A percentile compares a stretch with the other conserved stretches of the same genome.
Evolutionary conservation across 441 rosid genomes (phyloP).

Genomic region (Raphanus hybrid): DNA sequence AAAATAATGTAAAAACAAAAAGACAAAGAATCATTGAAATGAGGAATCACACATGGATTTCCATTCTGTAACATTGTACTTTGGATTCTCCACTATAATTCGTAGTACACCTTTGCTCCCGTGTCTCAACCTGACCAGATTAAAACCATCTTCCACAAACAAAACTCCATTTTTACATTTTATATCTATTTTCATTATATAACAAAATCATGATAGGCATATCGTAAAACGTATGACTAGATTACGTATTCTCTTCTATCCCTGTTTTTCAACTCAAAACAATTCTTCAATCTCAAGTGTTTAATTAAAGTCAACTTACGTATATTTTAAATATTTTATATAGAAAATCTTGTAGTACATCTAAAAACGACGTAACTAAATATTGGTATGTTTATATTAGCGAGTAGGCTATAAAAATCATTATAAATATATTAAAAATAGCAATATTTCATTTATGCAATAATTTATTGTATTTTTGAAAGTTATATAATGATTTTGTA

Average conservation of each 20-base stretch:
- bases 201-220: not conserved
- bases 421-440: too few relatives aligned
- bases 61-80: constrained; percentile 35
- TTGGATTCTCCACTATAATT: constrained; percentile 33
- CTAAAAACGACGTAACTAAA: not conserved
- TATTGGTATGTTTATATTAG: not conserved
- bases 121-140: constrained; percentile 9
- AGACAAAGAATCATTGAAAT: constrained; percentile 13
- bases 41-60: constrained; percentile 42
- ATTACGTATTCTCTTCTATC: constrained; percentile 9
- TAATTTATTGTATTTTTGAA: not conserved
- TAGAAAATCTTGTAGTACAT: not conserved
- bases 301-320: not conserved
- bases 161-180: not conserved
- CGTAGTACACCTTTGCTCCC: constrained; percentile 30
- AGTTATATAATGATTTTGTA: not conserved
- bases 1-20: not conserved
- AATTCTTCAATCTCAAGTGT: not conserved
- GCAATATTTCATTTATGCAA: not conserved
- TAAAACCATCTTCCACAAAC: not conserved
- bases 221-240: not conserved
- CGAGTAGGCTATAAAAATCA: not conserved
- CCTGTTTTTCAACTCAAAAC: not conserved
- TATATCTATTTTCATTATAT: too few relatives aligned
- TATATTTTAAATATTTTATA: not conserved